Conservation (phyloP, 106 monocot species). For the Agapanthus africanus region DNA sequence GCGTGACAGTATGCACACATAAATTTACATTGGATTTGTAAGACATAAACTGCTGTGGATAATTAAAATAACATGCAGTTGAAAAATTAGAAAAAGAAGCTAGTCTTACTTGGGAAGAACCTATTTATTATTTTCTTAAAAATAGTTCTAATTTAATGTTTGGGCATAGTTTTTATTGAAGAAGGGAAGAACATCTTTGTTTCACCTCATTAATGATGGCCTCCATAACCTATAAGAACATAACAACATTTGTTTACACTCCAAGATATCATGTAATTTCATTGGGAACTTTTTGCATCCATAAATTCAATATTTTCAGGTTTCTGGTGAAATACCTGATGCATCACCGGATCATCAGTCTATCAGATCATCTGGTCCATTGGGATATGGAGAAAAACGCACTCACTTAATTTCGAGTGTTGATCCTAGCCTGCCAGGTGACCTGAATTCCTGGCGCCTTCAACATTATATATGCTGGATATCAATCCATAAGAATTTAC, state of each 20-base stretch:
- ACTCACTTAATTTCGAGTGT: conserved; percentile 42
- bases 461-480: neutral
- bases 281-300: neutral
- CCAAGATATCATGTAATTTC: neutral
- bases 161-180: neutral
- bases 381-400: conserved; percentile 20
- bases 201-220: neutral
- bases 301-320: conserved; percentile 23
- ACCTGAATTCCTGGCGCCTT: neutral
- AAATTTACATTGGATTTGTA: neutral
- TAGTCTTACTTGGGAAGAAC: neutral
- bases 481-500: neutral
- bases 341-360: conserved; percentile 80
- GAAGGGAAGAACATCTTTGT: neutral
- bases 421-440: conserved; percentile 89
- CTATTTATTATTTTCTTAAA: neutral
- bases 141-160: too few relatives aligned
- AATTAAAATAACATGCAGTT: neutral
- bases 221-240: neutral
- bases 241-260: neutral
- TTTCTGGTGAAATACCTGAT: conserved; percentile 91
- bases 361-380: conserved; percentile 30
- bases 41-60: neutral
- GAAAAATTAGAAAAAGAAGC: neutral
- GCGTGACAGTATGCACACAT: too few relatives aligned